These are phyloP conservation scores for Aurifilum marmelostoma DNA, from an alignment of 2,329 filamentous ascomycete genomes.

Conservation along the genomic window DNA sequence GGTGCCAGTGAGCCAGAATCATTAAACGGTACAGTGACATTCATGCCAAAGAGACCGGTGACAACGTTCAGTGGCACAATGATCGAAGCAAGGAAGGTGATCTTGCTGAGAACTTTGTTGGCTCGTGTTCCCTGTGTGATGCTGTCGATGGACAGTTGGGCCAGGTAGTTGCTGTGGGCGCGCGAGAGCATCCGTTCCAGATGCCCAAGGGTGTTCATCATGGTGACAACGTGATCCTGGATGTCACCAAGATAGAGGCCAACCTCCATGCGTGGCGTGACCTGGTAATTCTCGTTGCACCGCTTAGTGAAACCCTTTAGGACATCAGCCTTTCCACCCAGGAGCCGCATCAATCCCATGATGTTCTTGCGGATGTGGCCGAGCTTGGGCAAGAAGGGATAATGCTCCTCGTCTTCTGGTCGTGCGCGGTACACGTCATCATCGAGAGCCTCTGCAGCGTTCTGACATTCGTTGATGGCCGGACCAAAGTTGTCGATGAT, in stretches of 20 bases:
- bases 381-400: slow-evolving; percentile 83
- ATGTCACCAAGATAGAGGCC: slow-evolving; percentile 96
- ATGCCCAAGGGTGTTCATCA: slow-evolving; percentile 95
- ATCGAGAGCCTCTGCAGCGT: slow-evolving; percentile 89
- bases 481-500: slow-evolving; percentile 97
- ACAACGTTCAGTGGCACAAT: slow-evolving; percentile 95
- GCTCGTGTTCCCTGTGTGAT: slow-evolving; percentile 85
- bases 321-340: slow-evolving; percentile 98
- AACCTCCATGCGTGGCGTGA: slow-evolving; percentile 94
- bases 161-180: slow-evolving; percentile 93
- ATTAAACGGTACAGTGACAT: slow-evolving; percentile 72
- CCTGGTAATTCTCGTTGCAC: slow-evolving; percentile 95
- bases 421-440: slow-evolving; percentile 93
- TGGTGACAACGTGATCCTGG: slow-evolving; percentile 98
- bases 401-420: slow-evolving; percentile 74
- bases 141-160: slow-evolving; percentile 90
- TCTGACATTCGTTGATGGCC: slow-evolving; percentile 82
- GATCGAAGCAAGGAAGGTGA: slow-evolving; percentile 91
- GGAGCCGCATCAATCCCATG: slow-evolving; percentile 87
- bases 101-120: slow-evolving; percentile 90
- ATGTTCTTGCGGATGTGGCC: slow-evolving; percentile 92
- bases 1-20: slow-evolving; percentile 54
- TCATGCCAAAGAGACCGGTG: slow-evolving; percentile 87
- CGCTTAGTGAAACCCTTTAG: slow-evolving; percentile 97
- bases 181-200: slow-evolving; percentile 98